phyloP scores from a whole-genome alignment of 306 rosid genomes.

The Spatholobus suberectus region DNA sequence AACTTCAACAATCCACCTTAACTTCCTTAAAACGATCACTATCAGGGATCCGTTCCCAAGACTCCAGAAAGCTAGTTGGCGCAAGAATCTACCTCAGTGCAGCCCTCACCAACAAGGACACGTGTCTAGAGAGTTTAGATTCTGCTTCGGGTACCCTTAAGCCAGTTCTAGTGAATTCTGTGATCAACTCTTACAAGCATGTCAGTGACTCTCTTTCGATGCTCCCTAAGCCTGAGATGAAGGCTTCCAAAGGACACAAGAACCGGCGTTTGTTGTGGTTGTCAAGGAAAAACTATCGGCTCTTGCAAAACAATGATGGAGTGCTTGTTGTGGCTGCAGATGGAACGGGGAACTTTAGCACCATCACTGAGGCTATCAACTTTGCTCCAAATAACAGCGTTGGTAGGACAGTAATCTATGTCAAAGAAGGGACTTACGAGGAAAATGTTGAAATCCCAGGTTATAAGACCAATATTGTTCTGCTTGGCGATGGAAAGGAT shows the following conservation, averaged over 20 bases:
- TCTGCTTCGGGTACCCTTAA: constrained; percentile 74
- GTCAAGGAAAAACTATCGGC: constrained; percentile 36
- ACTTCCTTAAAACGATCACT: constrained; percentile 58
- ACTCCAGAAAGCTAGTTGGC: constrained; percentile 48
- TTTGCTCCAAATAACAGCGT: constrained; percentile 75
- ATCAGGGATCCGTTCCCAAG: constrained; percentile 43
- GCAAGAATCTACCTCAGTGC: constrained; percentile 81
- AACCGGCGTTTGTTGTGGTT: constrained; percentile 66
- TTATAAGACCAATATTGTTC: constrained; percentile 69
- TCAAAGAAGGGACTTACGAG: constrained; percentile 63
- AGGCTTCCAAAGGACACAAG: constrained; percentile 32
- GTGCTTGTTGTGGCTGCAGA: constrained; percentile 70
- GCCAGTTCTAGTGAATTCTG: constrained; percentile 56
- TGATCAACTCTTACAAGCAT: constrained; percentile 58
- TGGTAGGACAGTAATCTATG: constrained; percentile 64
- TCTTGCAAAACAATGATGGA: constrained; percentile 48
- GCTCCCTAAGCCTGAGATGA: constrained; percentile 47
- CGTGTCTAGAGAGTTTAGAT: constrained; percentile 76
- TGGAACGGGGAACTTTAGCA: constrained; percentile 75
- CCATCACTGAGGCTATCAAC: constrained; percentile 64
- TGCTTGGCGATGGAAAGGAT: constrained; percentile 82
- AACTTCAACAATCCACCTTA: constrained; percentile 73
- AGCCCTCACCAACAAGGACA: constrained; percentile 79
- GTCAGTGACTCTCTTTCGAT: constrained; percentile 76
- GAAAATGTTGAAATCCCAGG: constrained; percentile 80